Evolutionary conservation across 2,329 filamentous ascomycete genomes (phyloP), one percentile per base, ranked within the genome.

Genomic region (Alternaria hordeiaustralica): DNA sequence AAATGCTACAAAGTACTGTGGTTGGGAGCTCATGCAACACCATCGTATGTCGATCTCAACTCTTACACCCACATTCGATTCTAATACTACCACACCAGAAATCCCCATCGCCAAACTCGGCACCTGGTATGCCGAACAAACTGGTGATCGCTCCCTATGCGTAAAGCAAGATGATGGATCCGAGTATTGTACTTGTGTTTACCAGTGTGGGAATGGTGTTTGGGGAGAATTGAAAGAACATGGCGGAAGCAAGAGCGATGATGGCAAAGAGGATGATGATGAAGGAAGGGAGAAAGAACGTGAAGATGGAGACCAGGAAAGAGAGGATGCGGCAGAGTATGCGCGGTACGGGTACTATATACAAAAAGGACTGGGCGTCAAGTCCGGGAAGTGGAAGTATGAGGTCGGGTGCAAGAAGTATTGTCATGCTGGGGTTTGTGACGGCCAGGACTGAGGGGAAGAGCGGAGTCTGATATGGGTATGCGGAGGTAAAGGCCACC

Each of bases 201-300:
- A 65, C n/a, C 61, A 69, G 41, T 70, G 68, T 23, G 66, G 68
- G 3, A 70, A 69, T 59, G 68, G 68, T 3, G 60, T 69, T 23
- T 70, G 68, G 68, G 66, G 53, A 36, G n/a, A 49, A 6, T 11
- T 3, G 10, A 25, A 54, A 3, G 28, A 15, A 3, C 6, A 47
- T n/a, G 3, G 47, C 45, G 15, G 8, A n/a, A 18, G 36, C 36
- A 41, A 41, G 7, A 41, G 36, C 15, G 6, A n/a, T 2, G 8
- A 0, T 41, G 9, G 15, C n/a, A 41, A 11, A 18, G 36, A 41
- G 1, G n/a, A 0, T 11, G 36, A 11, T 11, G 36, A 41, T 0
- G 36, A 18, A 18, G 36, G 36, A 41, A 41, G 0, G 15, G 33
- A 36, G 15, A n/a, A 36, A 7, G 15, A 36, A 36, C 33, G 33